Evolutionary conservation across 1,284 basidiomycete genomes (phyloP), one percentile per base, ranked within the genome.

Genomic region (Exobasidium cylindrosporum): DNA sequence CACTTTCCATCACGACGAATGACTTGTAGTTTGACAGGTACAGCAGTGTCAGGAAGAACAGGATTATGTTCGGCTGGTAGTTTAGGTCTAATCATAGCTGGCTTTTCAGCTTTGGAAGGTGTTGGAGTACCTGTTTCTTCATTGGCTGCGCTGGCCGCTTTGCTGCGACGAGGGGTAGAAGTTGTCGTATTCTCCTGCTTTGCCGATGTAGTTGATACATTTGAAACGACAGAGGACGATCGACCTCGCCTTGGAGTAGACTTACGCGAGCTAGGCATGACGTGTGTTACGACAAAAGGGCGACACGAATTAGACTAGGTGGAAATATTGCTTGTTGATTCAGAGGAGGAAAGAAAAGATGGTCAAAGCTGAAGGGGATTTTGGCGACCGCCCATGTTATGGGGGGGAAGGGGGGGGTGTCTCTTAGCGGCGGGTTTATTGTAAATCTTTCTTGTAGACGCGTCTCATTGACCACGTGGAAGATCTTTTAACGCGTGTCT

Each of bases 21-120:
- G 58, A 89, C 87, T 83, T 91, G 90, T 77, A 90, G 90, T 82
- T 91, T 92, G 69, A 91, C 89, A 35, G 73, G 73, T 24, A 71
- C 72, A 46, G 72, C 64, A 43, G 69, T 69, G 60, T 66, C 68
- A 35, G 77, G 77, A 24, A 78, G 66, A 56, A 67, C 66, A 44
- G 69, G 69, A 44, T 73, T 70, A 6, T 46, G 45, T 50, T 64
- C 47, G 14, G 63, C 60, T 46, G 62, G 49, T 30, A 70, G 65
- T 40, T 40, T 45, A 4, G 68, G 64, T 44, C 68, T 60, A 57
- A 32, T 62, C 21, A 58, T 54, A 14, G 54, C 50, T 11, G 46
- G 56, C 30, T 59, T 56, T 30, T 61, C 54, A 21, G 47, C 58
- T 13, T 63, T 63, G 24, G 68, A 52, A n/a, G 59, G 58, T 1